Conservation (phyloP, 139 green algal species). For the Edaphochlamys debaryana region DNA sequence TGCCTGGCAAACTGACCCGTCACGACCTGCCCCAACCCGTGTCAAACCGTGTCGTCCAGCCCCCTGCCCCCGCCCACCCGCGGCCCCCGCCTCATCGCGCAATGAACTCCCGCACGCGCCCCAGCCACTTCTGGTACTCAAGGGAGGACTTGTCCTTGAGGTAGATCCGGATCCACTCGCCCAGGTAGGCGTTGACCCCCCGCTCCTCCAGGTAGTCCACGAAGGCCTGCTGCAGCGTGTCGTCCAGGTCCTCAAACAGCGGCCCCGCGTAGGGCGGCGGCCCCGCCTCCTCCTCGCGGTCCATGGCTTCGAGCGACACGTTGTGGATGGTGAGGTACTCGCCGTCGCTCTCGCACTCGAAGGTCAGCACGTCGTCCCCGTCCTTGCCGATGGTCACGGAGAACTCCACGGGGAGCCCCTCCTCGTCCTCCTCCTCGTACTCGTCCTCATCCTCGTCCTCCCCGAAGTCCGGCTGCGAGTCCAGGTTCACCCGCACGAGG, state of each 20-base stretch:
- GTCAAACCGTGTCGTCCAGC: too few species aligned
- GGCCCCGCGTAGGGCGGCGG: conserved; percentile 67
- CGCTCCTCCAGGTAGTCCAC: conserved; percentile 75
- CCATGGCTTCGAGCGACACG: conserved; percentile 51
- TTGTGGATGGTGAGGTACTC: conserved; percentile 66
- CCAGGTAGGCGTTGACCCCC: conserved; percentile 65
- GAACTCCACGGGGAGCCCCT: conserved; percentile 59
- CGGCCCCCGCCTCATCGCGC: not conserved
- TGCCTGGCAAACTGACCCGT: too few species aligned
- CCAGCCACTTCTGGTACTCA: conserved; percentile 76
- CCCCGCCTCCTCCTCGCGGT: conserved; percentile 40
- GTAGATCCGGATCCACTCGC: conserved; percentile 58
- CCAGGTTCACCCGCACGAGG: conserved; percentile 71
- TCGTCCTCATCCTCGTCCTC: conserved; percentile 58
- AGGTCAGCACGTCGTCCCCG: conserved; percentile 55
- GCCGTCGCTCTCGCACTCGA: conserved; percentile 75
- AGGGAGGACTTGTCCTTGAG: conserved; percentile 66
- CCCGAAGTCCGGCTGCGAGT: conserved; percentile 50
- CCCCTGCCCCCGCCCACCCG: not conserved
- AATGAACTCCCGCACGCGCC: conserved; percentile 66
- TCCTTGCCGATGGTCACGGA: conserved; percentile 63
- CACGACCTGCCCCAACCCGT: too few species aligned
- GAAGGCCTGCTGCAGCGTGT: conserved; percentile 78
- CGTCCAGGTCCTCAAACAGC: conserved; percentile 81
- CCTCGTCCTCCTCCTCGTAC: conserved; percentile 53